phyloP scores from a whole-genome alignment of 305 asterid genomes.

The Monarda citriodora region DNA sequence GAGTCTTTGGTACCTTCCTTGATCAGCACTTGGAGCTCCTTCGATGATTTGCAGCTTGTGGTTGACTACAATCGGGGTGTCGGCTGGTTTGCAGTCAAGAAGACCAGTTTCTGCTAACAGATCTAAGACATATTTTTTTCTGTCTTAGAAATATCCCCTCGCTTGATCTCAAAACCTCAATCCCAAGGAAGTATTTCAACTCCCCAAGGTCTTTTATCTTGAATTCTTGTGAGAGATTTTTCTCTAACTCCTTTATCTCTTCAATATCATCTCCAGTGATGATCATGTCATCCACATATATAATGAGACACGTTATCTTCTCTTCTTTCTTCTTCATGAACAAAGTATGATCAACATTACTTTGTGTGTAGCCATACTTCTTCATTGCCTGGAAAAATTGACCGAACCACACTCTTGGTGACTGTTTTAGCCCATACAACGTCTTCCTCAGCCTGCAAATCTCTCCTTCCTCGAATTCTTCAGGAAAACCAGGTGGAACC shows the following conservation, averaged over 20 bases:
- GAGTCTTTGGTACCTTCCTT: too few species aligned
- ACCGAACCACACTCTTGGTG: neutral
- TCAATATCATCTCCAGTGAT: neutral
- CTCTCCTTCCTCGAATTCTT: neutral
- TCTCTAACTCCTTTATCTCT: neutral
- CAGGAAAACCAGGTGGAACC: neutral
- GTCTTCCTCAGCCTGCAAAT: neutral
- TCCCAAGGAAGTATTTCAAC: neutral
- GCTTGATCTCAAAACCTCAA: neutral
- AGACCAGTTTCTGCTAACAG: too few species aligned
- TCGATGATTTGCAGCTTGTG: too few species aligned
- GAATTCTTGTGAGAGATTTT: neutral
- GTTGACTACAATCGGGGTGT: too few species aligned
- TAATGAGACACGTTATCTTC: neutral
- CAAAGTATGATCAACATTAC: neutral
- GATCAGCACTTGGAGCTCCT: too few species aligned
- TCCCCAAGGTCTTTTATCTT: neutral
- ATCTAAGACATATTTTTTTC: too few species aligned
- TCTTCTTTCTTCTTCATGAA: neutral
- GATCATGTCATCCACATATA: too few species aligned
- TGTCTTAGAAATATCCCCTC: neutral
- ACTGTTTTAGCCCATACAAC: neutral
- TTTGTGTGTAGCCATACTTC: neutral
- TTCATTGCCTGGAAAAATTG: neutral
- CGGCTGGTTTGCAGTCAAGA: too few species aligned